These are phyloP conservation scores for Trichaptum fuscoviolaceum DNA, from an alignment of 768 basidiomycete species.

Conservation along the genomic window DNA sequence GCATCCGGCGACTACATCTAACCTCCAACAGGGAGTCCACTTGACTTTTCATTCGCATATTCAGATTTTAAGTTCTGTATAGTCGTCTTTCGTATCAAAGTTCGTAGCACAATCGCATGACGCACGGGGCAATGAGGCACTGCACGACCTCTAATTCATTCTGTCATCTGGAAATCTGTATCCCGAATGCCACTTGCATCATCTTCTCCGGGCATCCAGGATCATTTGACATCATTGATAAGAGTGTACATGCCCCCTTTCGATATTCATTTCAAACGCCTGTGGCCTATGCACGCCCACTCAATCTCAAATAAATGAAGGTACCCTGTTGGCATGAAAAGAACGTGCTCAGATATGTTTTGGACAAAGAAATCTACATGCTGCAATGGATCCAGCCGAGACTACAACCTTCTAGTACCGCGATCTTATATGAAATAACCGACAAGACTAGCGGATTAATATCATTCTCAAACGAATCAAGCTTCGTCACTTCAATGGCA, in stretches of 20 bases:
- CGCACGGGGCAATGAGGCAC: neutral
- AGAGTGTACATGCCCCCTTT: neutral
- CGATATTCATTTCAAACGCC: neutral
- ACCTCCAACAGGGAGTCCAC: no score
- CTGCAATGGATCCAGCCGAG: neutral
- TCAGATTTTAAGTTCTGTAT: neutral
- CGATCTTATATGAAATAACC: neutral
- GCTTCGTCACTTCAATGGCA: neutral
- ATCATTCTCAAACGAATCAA: neutral
- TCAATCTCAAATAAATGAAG: neutral
- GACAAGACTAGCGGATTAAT: neutral
- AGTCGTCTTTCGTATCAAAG: neutral
- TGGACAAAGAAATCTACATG: neutral
- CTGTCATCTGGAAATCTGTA: no score
- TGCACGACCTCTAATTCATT: neutral
- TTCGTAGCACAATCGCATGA: neutral
- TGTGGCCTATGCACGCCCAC: neutral
- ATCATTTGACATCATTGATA: neutral
- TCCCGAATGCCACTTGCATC: no score
- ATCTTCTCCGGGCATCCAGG: slow-evolving; percentile 1
- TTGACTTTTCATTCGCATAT: neutral
- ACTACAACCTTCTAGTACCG: neutral
- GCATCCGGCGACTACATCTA: neutral
- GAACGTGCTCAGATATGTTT: neutral
- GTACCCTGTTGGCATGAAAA: neutral